phyloP scores from a whole-genome alignment of 768 basidiomycete genomes.

The Naematelia aurantialba region DNA sequence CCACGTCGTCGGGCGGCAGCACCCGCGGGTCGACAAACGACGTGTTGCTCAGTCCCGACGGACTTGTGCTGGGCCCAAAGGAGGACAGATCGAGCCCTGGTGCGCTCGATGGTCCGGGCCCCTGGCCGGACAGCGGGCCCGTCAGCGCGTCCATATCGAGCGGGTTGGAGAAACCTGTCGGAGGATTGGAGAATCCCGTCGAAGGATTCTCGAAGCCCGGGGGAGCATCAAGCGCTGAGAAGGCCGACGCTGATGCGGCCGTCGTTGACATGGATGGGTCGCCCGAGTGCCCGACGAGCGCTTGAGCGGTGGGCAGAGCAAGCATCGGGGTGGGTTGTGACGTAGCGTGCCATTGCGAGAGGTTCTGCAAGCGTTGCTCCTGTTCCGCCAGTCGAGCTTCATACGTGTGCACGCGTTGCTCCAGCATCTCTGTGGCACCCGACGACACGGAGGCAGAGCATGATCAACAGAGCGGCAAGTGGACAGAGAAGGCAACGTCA shows the following conservation, averaged over 20 bases:
- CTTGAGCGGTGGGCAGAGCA: not conserved
- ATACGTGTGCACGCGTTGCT: conserved; percentile 28
- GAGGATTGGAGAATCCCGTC: not conserved
- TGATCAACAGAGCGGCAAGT: not conserved
- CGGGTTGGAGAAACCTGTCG: not conserved
- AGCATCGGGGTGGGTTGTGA: conserved; percentile 4
- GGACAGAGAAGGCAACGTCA: too few relatives aligned
- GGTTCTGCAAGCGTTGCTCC: conserved; percentile 21
- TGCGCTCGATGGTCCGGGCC: conserved; percentile 2
- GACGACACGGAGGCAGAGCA: not conserved
- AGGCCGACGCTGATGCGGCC: not conserved
- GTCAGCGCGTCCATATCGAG: not conserved
- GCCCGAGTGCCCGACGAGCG: not conserved
- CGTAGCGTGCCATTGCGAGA: not conserved
- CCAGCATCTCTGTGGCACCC: conserved; percentile 27
- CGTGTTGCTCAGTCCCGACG: conserved; percentile 19
- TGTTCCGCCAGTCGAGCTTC: conserved; percentile 36
- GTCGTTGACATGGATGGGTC: conserved; percentile 1
- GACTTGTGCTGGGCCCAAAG: conserved; percentile 18
- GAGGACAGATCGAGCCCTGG: conserved; percentile 10
- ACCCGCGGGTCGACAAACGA: conserved; percentile 41
- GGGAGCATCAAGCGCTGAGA: not conserved
- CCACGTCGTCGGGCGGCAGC: conserved; percentile 47
- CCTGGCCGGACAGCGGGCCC: not conserved
- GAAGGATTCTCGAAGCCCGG: conserved; percentile 5